Evolutionary conservation across 108 stramenopile species (phyloP), one percentile per base, ranked within the genome.

Genomic region (Pseudonitzschia pungens): DNA sequence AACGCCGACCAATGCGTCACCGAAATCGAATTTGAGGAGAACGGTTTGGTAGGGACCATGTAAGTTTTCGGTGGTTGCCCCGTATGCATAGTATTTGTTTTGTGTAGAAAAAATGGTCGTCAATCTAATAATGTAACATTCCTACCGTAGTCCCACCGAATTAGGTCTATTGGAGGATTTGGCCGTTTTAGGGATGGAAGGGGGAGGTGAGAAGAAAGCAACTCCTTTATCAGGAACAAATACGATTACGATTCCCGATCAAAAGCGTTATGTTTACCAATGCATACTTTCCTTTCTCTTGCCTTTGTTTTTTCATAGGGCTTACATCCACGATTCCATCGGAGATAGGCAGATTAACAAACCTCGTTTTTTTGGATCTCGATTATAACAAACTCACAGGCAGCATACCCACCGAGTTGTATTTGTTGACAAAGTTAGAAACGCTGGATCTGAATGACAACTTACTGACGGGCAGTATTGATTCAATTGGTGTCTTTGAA

Each of bases 391-490:
- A 57, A 2, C 51, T 86, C 69, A 74, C 72, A 20, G 85, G 85
- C 6, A 76, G 43, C 24, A 56, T 86, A 18, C 76, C 80, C 2
- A 33, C 71, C 2, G 74, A 83, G 60, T 24, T 88, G 12, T 79
- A 78, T 29, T 32, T 20, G 24, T 60, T 88, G 14, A 54, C 74
- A 1, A 22, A 56, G 16, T 60, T 88, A 55, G 72, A 62, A 12
- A 79, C 81, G 22, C 74, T 88, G 20, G 84, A 88, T 72, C 33
- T 94, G 50, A 92, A 92, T 70, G 78, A 83, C 65, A 94, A 94
- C 51, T 33, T 50, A 14, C 50, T 94, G 11, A 77, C 75, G 2
- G 89, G 90, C 11, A 63, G 66, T 33, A 84, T 94, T 70, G 74
- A 78, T 41, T 26, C 12, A 18, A 76, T 90, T 28, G 87, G 84